These are phyloP conservation scores for Porogramme epimiltina DNA, from an alignment of 1,284 basidiomycete genomes.

Conservation along the genomic window DNA sequence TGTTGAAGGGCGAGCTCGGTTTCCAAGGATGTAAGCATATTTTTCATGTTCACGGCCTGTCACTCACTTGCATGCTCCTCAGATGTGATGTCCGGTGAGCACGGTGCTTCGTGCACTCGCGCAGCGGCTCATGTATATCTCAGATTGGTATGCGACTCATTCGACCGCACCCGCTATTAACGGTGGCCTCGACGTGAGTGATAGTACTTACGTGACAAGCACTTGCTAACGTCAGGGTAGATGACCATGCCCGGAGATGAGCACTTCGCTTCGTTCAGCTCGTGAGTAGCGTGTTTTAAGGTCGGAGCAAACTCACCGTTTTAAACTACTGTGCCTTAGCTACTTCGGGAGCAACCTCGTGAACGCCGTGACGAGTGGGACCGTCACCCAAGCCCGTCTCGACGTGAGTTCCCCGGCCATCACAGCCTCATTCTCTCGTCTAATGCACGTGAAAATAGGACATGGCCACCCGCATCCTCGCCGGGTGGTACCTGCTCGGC, in stretches of 20 bases:
- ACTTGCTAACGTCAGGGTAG: slow-evolving; percentile 25
- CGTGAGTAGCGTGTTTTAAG: background rate
- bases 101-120: background rate
- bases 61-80: background rate
- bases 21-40: slow-evolving; percentile 64
- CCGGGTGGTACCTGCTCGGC: slow-evolving; percentile 62
- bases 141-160: slow-evolving; percentile 50
- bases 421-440: no score
- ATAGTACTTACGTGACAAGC: background rate
- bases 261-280: slow-evolving; percentile 21
- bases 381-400: slow-evolving; percentile 20
- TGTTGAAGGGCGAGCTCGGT: slow-evolving; percentile 72
- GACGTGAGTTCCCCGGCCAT: slow-evolving; percentile 16
- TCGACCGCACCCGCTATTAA: slow-evolving; percentile 44
- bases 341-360: slow-evolving; percentile 25
- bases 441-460: slow-evolving; percentile 38
- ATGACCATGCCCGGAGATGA: slow-evolving; percentile 66
- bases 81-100: slow-evolving; percentile 34
- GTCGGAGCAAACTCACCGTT: background rate
- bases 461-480: slow-evolving; percentile 63
- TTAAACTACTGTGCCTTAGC: slow-evolving; percentile 1
- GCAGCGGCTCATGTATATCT: slow-evolving; percentile 7
- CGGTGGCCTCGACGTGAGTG: slow-evolving; percentile 59
- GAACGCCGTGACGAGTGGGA: slow-evolving; percentile 17
- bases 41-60: background rate